These are phyloP conservation scores for Globisporangium paroecandrum DNA, from an alignment of 352 stramenopile species.

Conservation along the genomic window DNA sequence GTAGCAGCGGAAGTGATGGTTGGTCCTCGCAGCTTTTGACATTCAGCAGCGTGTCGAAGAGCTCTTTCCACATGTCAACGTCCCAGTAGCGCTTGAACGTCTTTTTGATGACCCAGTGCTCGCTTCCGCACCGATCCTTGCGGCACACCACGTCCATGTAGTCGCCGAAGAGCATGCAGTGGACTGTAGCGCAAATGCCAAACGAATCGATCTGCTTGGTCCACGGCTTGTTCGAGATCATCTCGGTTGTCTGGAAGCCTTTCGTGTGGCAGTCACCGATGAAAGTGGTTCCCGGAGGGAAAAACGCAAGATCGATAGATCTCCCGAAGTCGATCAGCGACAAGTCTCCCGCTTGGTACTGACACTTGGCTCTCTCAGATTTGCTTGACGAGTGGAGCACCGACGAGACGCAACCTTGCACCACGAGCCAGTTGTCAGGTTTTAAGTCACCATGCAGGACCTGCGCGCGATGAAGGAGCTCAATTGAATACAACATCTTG, in stretches of 20 bases:
- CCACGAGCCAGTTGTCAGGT: conserved; percentile 84
- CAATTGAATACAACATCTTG: conserved; percentile 71
- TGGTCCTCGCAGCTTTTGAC: conserved; percentile 62
- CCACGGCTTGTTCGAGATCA: conserved; percentile 72
- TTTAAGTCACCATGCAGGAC: conserved; percentile 86
- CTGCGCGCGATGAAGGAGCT: conserved; percentile 53
- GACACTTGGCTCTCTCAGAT: conserved; percentile 17
- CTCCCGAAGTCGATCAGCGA: conserved; percentile 84
- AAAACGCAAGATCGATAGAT: conserved; percentile 70
- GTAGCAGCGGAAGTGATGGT: conserved; percentile 44
- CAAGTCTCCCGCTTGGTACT: conserved; percentile 41
- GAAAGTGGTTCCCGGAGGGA: conserved; percentile 55
- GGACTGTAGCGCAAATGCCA: conserved; percentile 63
- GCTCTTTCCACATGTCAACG: conserved; percentile 57
- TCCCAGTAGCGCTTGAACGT: conserved; percentile 84
- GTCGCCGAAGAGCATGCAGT: conserved; percentile 83
- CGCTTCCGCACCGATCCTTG: conserved; percentile 21
- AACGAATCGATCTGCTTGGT: conserved; percentile 86
- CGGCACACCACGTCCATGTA: conserved; percentile 73
- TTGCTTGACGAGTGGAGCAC: conserved; percentile 8
- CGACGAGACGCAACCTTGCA: conserved; percentile 22
- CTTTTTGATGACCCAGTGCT: conserved; percentile 43
- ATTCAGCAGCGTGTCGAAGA: conserved; percentile 77
- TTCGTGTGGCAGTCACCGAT: conserved; percentile 76
- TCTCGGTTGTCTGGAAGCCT: conserved; percentile 84